These are phyloP conservation scores for Hygrophila difformis DNA, from an alignment of 257 asterid genomes.

Conservation along the genomic window DNA sequence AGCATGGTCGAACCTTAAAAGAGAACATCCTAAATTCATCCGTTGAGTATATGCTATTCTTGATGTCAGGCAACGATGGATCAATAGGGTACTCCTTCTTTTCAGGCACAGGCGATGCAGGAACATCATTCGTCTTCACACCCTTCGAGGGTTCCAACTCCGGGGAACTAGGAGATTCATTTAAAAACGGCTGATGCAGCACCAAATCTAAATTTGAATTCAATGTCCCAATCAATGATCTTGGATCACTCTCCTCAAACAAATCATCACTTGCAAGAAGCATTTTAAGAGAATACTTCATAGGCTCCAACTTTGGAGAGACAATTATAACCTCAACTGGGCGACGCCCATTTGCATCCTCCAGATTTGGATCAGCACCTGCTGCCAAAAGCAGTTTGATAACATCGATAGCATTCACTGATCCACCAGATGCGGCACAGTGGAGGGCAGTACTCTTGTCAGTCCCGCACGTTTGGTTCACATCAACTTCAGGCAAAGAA, in stretches of 20 bases:
- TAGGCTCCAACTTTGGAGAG: constrained; percentile 35
- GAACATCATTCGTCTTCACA: constrained; percentile 21
- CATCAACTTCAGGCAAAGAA: constrained; percentile 52
- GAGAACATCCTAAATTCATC: constrained; percentile 87
- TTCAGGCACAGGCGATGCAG: constrained; percentile 26
- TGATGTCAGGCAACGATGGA: constrained; percentile 81
- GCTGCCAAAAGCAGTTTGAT: constrained; percentile 55
- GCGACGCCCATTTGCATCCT: constrained; percentile 46
- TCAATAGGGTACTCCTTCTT: constrained; percentile 75
- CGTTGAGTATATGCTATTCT: constrained; percentile 65
- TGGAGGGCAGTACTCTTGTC: constrained; percentile 70
- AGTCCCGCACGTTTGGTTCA: constrained; percentile 48
- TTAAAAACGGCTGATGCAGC: constrained; percentile 33
- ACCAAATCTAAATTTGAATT: constrained; percentile 30
- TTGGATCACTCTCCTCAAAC: constrained; percentile 22
- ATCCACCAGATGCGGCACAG: constrained; percentile 80
- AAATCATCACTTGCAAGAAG: constrained; percentile 36
- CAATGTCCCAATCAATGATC: constrained; percentile 21
- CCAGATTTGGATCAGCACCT: constrained; percentile 54
- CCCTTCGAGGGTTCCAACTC: constrained; percentile 28
- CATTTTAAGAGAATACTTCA: constrained; percentile 37
- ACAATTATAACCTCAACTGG: constrained; percentile 46
- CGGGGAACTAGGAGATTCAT: constrained; percentile 29
- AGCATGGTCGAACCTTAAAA: constrained; percentile 77
- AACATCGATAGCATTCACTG: constrained; percentile 30